Conservation (phyloP, 345 rosid species). For the Citrus australasica region DNA sequence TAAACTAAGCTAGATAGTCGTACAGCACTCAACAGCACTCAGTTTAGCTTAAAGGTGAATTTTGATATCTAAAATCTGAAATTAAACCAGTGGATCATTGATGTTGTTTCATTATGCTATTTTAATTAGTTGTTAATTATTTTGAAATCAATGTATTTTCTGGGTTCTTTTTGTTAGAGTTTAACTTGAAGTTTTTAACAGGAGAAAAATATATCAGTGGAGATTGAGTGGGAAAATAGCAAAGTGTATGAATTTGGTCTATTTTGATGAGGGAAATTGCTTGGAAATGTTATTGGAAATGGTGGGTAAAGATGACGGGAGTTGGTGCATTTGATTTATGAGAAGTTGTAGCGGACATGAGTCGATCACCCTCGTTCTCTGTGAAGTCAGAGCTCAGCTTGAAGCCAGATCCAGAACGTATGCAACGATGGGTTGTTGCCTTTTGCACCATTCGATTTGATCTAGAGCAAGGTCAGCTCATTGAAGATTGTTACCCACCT, state of each 20-base stretch:
- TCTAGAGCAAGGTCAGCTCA: constrained; percentile 94
- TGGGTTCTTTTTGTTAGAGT: constrained; percentile 19
- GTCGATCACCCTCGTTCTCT: constrained; percentile 86
- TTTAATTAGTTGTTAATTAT: neutral
- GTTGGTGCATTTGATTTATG: constrained; percentile 27
- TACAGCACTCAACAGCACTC: neutral
- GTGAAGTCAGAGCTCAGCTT: constrained; percentile 61
- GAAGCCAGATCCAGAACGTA: constrained; percentile 59
- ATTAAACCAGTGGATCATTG: neutral
- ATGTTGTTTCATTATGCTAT: neutral
- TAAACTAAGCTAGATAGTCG: neutral
- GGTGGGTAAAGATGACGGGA: constrained; percentile 25
- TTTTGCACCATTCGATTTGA: constrained; percentile 90
- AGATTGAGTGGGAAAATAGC: constrained; percentile 7
- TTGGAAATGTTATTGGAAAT: constrained; percentile 6
- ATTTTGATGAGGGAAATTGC: neutral
- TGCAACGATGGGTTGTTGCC: constrained; percentile 78
- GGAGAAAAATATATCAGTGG: constrained; percentile 1
- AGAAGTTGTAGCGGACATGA: constrained; percentile 52
- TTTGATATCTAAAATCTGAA: neutral
- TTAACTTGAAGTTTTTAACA: neutral
- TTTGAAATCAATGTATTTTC: neutral
- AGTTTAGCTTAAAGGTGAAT: neutral
- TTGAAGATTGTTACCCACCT: constrained; percentile 88
- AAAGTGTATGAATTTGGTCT: neutral